Evolutionary conservation across 257 asterid genomes (phyloP), one percentile per base, ranked within the genome.

Genomic region (Fraxinus cuspidata): DNA sequence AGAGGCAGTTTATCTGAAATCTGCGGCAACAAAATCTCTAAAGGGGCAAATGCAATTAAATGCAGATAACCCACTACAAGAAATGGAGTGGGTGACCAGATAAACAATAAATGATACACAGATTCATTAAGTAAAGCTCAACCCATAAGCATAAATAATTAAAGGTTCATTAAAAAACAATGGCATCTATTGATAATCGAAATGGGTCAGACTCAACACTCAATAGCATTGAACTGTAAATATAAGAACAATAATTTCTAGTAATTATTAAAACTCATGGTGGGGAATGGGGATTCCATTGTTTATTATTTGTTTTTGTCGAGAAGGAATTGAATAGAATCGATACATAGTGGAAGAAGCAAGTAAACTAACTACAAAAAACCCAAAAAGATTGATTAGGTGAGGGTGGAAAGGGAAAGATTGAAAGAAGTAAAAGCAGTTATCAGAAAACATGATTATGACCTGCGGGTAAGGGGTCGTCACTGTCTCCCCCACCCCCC

Each of bases 211-310:
- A 3, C 19, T 15, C 58, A 47, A 47, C 58, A 47, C 21, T 42
- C 51, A 42, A 42, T 13, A 42, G 51, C 58, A 7, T 29, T 11
- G 77, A 34, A 73, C 2, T 28, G 15, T 49, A 68, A 19, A 42
- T 40, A 12, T 47, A 42, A 42, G 51, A 42, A 42, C 51, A 42
- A 42, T 42, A 40, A 25, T 66, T 40, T 63, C 19, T 12, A 23
- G 71, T 68, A 63, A 79, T 82, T 70, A 82, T 82, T 60, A 60
- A 8, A 67, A 60, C 77, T 67, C 80, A 78, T 82, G 78, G 69
- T 82, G 83, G 72, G 40, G 67, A 38, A 15, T 7, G 13, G 35
- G n/a, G 29, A 11, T 7, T n/a, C 16, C 1, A 10, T 34, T 21
- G 11, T 9, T 38, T 16, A 38, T 32, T 37, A 23, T 35, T 42